Evolutionary conservation across 805 yeast species (phyloP), one percentile per base, ranked within the genome.

Genomic region (Wickerhamiella musiphila): DNA sequence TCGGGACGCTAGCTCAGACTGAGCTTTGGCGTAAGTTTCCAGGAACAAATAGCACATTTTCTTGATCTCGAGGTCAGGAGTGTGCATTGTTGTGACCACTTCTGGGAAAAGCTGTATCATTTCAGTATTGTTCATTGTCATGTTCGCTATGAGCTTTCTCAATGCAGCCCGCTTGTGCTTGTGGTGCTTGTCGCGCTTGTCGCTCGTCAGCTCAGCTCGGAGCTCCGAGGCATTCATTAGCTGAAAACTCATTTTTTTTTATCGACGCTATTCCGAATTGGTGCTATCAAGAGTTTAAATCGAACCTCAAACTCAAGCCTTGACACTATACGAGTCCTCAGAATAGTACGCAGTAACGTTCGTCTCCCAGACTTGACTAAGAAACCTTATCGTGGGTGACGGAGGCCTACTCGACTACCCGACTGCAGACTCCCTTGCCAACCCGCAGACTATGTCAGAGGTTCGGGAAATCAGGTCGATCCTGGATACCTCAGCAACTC

Each of bases 111-210:
- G 49, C 13, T 56, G 51, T 8, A 70, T 61, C 68, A 83, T 69
- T 47, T 86, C 94, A 35, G 65, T 65, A 51, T 79, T 81, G 31
- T 83, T 82, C 54, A 82, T 63, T 5, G 92, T 75, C 53, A 82
- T 65, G 52, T 83, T 84, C 26, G 93, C 86, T 6, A 84, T 62
- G 18, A 82, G 66, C 46, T 77, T 78, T 51, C 73, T 74, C 46
- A 86, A 50, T 1, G 73, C 64, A 8, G 58, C 54, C 43, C 65
- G 69, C 34, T 54, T 57, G 21, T 44, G 42, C 32, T 44, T 46
- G 33, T 45, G 34, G 31, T 54, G 51, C 38, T 49, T 52, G 42
- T 57, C 61, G 29, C 43, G 42, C 29, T 47, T 52, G 28, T 54
- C 58, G 12, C 42, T 36, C 25, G 47, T 42, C 29, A 56, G 44